Percentiles rank a stretch among this genome's conserved stretches.
These are phyloP conservation scores for Paracamarosporium sp. DNA, from an alignment of 2,329 filamentous ascomycete species.

Conservation along the genomic window DNA sequence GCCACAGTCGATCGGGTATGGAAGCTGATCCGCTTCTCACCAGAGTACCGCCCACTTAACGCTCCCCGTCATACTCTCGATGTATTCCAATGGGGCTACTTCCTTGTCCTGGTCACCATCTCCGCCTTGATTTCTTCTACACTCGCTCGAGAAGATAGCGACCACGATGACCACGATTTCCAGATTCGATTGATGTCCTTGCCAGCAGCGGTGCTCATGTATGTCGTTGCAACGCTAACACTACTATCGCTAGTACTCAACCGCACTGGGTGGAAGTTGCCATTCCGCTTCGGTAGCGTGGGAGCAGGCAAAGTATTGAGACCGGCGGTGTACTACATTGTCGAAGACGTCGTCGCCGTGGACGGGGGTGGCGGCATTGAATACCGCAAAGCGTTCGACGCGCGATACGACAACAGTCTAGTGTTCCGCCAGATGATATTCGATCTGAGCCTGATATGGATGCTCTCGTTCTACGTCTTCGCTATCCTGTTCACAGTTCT, in stretches of 20 bases:
- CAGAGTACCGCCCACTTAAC: background rate
- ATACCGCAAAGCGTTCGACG: background rate
- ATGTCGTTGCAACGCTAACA: background rate
- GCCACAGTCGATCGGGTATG: background rate
- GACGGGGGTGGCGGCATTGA: background rate
- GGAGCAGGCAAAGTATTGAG: background rate
- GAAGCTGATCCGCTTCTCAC: background rate
- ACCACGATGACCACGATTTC: background rate
- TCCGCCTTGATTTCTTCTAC: background rate
- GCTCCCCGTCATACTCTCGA: background rate
- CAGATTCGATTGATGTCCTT: background rate
- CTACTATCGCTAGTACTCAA: background rate
- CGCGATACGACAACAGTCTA: background rate
- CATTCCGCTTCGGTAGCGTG: background rate
- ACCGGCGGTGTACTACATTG: background rate
- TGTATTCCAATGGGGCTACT: background rate
- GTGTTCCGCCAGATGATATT: background rate
- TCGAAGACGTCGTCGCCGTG: background rate
- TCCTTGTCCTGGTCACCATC: background rate
- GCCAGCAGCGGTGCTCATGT: background rate
- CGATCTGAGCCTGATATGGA: background rate
- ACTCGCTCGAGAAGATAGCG: background rate
- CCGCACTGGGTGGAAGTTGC: background rate
- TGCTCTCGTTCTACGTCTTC: background rate
- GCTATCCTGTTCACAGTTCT: background rate